Evolutionary conservation across 305 asterid genomes (phyloP), one percentile per base, ranked within the genome.

Genomic region (Fraxinus greggii): DNA sequence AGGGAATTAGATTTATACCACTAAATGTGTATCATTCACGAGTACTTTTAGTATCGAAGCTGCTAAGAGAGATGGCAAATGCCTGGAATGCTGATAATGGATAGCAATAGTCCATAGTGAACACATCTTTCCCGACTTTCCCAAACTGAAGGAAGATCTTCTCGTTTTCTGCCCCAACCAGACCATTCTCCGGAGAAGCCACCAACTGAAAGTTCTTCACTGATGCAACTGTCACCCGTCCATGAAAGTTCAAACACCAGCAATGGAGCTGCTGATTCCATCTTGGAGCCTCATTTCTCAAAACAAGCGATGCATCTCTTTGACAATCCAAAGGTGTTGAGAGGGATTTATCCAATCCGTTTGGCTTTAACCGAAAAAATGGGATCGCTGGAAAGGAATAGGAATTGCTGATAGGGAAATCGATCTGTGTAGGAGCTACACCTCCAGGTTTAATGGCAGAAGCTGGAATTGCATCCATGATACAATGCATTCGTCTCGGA

Each of bases 251-350:
- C 91, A 95, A 76, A 72, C 99, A 95, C 99, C 99, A 95, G 88
- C 99, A 95, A 84, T 95, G 97, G 79, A 95, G 97, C 90, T 95
- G 99, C 79, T 93, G 95, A 26, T 95, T 97, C 98, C 99, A 95
- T 42, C 99, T 88, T 2, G 98, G 99, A 28, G 92, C 73, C 90
- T 95, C 93, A 85, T 94, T 95, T 82, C 89, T 88, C 89, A 95
- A 80, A 74, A 94, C 91, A 38, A 94, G 92, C 0, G 97, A 76
- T 36, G 85, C 86, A 24, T 87, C 93, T 3, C 61, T 78, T 45
- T 85, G 90, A 86, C 78, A 72, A 36, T 51, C 84, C 80, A 79
- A 59, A 3, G 89, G 85, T 29, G 89, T 86, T 0, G 96, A 88
- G 1, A 36, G 21, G 19, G 88, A 85, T 82, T 86, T 89, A 24